Evolutionary conservation across 2,329 filamentous ascomycete genomes (phyloP), one percentile per base, ranked within the genome.

Genomic region (Sporothrix mexicana): DNA sequence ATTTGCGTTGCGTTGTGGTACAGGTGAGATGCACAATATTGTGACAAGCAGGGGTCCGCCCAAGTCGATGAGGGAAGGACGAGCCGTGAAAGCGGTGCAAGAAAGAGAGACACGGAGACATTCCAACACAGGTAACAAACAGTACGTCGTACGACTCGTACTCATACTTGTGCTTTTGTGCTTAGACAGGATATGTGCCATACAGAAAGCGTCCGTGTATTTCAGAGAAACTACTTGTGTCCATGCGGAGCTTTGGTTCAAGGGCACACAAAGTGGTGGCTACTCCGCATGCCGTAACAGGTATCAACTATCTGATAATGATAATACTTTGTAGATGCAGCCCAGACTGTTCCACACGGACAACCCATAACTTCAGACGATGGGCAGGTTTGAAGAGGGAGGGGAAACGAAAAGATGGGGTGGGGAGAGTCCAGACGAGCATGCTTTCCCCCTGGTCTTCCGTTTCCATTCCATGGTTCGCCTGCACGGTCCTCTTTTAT

Each of bases 351-450:
- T 25, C n/a, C 12, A 51, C 17, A 41, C 9, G 23, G 15, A n/a
- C 55, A 47, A 15, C 23, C 23, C 15, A 25, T 36, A 47, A 9
- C 43, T 49, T 36, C 55, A 62, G 55, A 51, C 55, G 43, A 41
- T 55, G 36, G 67, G 20, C 53, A 59, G 53, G 49, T 59, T 45
- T 59, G 53, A 70, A 41, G 53, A 41, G 36, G 10, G 30, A 36
- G 30, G 30, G 30, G 30, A 36, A 36, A 36, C 30, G 30, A 36
- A 36, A 36, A 36, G 30, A 69, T 2, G 64, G 13, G 23, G 66
- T 53, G 66, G 66, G 30, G 30, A 69, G 66, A 8, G 49, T 69
- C 66, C 30, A 69, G 49, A 23, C 66, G 66, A 55, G 25, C 17
- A 23, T 25, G 51, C 30, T 23, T 41, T 67, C 49, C 66, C 62